Conservation (phyloP, 176 grass and related monocot genomes). For the Pontederia paniculata region DNA sequence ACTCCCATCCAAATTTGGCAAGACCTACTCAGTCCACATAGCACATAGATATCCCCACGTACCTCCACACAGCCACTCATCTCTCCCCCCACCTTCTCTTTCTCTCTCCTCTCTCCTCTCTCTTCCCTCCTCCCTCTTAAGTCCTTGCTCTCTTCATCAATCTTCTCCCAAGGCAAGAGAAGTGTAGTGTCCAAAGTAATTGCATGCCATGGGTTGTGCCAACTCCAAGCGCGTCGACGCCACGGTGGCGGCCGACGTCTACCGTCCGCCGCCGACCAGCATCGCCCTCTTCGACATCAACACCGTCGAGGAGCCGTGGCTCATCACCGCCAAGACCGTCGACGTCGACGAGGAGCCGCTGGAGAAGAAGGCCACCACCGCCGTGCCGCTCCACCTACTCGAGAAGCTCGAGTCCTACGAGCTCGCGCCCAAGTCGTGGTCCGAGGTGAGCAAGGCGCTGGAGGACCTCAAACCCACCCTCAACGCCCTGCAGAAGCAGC, state of each 20-base stretch:
- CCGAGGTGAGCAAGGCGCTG: conserved; percentile 84
- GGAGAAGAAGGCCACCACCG: conserved; percentile 16
- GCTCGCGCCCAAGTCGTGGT: conserved; percentile 59
- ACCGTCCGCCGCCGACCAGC: conserved; percentile 62
- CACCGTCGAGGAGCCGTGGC: conserved; percentile 79
- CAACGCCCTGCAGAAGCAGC: background rate
- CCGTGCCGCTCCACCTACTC: conserved; percentile 49
- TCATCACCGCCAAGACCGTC: conserved; percentile 32
- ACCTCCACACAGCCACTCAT: background rate
- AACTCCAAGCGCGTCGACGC: conserved; percentile 36
- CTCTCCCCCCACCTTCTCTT: background rate
- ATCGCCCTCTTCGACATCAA: conserved; percentile 78
- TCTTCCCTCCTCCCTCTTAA: too few relatives aligned
- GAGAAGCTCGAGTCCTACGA: conserved; percentile 85
- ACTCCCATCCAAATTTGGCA: too few relatives aligned
- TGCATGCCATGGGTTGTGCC: conserved; percentile 46
- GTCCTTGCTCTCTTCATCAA: background rate
- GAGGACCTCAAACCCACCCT: conserved; percentile 76
- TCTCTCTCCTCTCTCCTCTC: too few relatives aligned
- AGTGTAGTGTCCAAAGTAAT: background rate
- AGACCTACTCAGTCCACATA: too few relatives aligned
- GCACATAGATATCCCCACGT: too few relatives aligned
- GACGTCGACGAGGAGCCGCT: background rate
- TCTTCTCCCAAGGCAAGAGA: background rate
- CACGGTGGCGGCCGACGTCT: conserved; percentile 30